Conservation (phyloP, 2,329 filamentous ascomycete genomes). For the Arthrobotrys musiformis region DNA sequence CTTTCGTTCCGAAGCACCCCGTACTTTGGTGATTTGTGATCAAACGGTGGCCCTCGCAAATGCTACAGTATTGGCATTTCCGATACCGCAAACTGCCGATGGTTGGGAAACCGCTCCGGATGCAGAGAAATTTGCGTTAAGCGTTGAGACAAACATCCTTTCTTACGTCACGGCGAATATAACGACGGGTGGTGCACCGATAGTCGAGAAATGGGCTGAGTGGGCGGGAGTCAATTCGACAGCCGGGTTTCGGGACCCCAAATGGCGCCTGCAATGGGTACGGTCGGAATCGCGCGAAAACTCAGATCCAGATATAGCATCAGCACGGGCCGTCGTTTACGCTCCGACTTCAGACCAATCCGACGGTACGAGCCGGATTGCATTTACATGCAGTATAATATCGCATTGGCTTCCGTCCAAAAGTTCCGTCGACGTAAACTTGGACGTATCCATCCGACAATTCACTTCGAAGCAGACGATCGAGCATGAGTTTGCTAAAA, state of each 20-base stretch:
- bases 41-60: neutral
- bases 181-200: neutral
- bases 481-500: neutral
- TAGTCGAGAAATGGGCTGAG: neutral
- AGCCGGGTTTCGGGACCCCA: neutral
- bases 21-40: neutral
- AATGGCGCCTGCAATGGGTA: slow-evolving; percentile 5
- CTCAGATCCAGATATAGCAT: neutral
- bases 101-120: neutral
- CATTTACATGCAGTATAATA: neutral
- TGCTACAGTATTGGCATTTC: neutral
- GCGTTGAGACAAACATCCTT: neutral
- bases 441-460: slow-evolving; percentile 1
- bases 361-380: neutral
- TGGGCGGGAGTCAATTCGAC: neutral
- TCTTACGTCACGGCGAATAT: neutral
- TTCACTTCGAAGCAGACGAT: neutral
- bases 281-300: neutral
- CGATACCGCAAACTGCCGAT: neutral
- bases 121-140: neutral
- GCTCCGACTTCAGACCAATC: neutral
- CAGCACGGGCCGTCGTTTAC: neutral
- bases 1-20: neutral
- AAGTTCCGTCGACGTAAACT: neutral
- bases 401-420: slow-evolving; percentile 1